Base-by-base conservation (phyloP, 306 rosid genomes). In the Medicago arabica region DNA sequence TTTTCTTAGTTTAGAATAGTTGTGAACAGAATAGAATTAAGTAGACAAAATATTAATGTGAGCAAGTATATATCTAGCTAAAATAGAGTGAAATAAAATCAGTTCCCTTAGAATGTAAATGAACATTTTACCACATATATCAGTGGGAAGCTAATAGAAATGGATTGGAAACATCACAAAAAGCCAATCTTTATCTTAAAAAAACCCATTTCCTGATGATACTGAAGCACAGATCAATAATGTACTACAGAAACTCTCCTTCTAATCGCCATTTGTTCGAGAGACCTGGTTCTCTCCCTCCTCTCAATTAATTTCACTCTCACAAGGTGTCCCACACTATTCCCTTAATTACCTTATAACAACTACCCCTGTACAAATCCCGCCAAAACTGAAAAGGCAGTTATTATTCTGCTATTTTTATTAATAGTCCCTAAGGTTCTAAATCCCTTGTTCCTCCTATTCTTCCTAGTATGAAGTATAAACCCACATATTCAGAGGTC, bases 21-120 rank as follows among this genome's bases (percentile, higher is more conserved):
- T 80, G 69, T 51, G 74, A 75, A 71, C 78, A 49, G 21, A 69
- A 55, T 49, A 75, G 50, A 61, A 46, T 75, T 60, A 25, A 3
- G 17, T 14, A 61, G 68, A 41, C 11, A 61, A 75, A 70, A 54
- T 18, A 64, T 61, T 14, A 53, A 63, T 54, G 18, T 21, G 15
- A 78, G 64, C 38, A 62, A 41, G 39, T 38, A 57, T 59, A 76
- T 58, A 73, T 21, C 28, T n/a, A 75, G 63, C 17, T 10, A 62
- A 80, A 68, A 51, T 59, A 18, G 60, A 71, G 66, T 54, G 16
- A 31, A 54, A 8, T 15, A 41, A 38, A 18, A 49, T 64, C 72
- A 64, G 38, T 57, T 74, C 62, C 41, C 55, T 25, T 21, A 14
- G 8, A n/a, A 75, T 46, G 36, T 17, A 71, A 19, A 46, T 34